Percentiles rank a stretch among this genome's conserved stretches.
These are phyloP conservation scores for Pythium utonaiense DNA, from an alignment of 352 stramenopile species.

Conservation along the genomic window DNA sequence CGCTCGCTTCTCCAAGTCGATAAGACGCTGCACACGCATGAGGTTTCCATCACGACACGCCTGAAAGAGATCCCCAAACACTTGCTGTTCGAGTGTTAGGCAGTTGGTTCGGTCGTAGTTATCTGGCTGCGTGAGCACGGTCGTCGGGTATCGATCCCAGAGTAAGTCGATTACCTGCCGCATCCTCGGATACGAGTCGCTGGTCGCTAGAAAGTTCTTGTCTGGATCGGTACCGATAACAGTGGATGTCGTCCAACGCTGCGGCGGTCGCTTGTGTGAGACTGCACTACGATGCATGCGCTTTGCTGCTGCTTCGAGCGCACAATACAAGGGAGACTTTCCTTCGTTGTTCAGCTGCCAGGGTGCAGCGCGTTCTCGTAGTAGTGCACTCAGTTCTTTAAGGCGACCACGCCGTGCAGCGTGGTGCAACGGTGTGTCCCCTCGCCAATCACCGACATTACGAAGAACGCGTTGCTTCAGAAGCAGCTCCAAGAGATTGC, in stretches of 20 bases:
- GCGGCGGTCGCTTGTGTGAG: slow-evolving; percentile 14
- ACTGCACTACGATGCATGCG: slow-evolving; percentile 2
- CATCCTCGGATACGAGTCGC: slow-evolving; percentile 41
- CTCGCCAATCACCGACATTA: slow-evolving; percentile 34
- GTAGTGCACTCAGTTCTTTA: slow-evolving; percentile 49
- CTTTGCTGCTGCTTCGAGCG: slow-evolving; percentile 42
- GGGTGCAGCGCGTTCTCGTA: slow-evolving; percentile 36
- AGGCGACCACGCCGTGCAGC: slow-evolving; percentile 41
- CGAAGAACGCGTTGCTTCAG: slow-evolving; percentile 44
- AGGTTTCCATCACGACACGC: slow-evolving; percentile 55
- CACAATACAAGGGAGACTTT: slow-evolving; percentile 51
- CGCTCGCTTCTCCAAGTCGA: slow-evolving; percentile 56
- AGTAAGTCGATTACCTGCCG: slow-evolving; percentile 66
- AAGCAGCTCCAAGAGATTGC: slow-evolving; percentile 45
- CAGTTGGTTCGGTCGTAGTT: slow-evolving; percentile 35
- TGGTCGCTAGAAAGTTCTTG: slow-evolving; percentile 38
- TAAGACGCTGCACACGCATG: slow-evolving; percentile 43
- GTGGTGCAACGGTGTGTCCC: slow-evolving; percentile 55
- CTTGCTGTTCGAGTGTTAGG: slow-evolving; percentile 40
- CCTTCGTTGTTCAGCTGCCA: slow-evolving; percentile 45
- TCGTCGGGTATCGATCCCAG: slow-evolving; percentile 43
- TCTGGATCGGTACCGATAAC: slow-evolving; percentile 1
- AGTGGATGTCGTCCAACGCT: not conserved
- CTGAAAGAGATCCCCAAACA: slow-evolving; percentile 54
- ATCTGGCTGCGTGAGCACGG: slow-evolving; percentile 30